phyloP scores from a whole-genome alignment of 2,329 filamentous ascomycete species.

The Fusarium devonianum region DNA sequence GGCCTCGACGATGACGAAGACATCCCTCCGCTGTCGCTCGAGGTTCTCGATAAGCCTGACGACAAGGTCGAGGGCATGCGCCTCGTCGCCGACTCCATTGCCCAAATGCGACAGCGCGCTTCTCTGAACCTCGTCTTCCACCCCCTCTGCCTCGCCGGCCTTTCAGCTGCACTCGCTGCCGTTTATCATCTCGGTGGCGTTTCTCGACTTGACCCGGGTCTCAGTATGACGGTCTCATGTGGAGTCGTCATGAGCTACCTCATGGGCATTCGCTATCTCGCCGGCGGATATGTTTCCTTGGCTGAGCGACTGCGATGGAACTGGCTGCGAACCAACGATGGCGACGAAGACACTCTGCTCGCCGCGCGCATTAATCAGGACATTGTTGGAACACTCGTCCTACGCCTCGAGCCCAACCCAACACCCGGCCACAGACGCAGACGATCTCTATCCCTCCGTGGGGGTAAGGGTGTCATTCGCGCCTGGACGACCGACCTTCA shows the following conservation, averaged over 20 bases:
- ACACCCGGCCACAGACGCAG: slow-evolving; percentile 44
- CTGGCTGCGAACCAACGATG: slow-evolving; percentile 60
- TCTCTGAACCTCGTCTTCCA: slow-evolving; percentile 70
- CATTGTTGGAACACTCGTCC: slow-evolving; percentile 74
- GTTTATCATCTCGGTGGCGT: slow-evolving; percentile 58
- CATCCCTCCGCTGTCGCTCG: slow-evolving; percentile 70
- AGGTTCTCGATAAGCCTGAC: slow-evolving; percentile 58
- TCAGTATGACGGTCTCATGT: slow-evolving; percentile 64
- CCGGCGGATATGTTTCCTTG: slow-evolving; percentile 66
- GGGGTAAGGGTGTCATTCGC: slow-evolving; percentile 74
- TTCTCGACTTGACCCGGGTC: slow-evolving; percentile 57
- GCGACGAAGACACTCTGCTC: slow-evolving; percentile 64
- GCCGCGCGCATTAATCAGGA: slow-evolving; percentile 72
- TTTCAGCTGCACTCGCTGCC: slow-evolving; percentile 53
- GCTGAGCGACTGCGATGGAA: slow-evolving; percentile 68
- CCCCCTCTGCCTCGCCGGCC: slow-evolving; percentile 59
- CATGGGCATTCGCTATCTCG: slow-evolving; percentile 65
- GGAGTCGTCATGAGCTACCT: slow-evolving; percentile 71
- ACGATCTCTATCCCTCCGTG: slow-evolving; percentile 53
- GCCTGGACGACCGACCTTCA: slow-evolving; percentile 80
- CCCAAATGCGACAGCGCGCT: slow-evolving; percentile 78
- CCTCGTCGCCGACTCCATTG: slow-evolving; percentile 81
- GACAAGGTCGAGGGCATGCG: slow-evolving; percentile 74
- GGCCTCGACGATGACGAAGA: slow-evolving; percentile 48
- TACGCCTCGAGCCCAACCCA: slow-evolving; percentile 65